These are phyloP conservation scores for Medicago lupulina DNA, from an alignment of 306 rosid species.

Conservation along the genomic window DNA sequence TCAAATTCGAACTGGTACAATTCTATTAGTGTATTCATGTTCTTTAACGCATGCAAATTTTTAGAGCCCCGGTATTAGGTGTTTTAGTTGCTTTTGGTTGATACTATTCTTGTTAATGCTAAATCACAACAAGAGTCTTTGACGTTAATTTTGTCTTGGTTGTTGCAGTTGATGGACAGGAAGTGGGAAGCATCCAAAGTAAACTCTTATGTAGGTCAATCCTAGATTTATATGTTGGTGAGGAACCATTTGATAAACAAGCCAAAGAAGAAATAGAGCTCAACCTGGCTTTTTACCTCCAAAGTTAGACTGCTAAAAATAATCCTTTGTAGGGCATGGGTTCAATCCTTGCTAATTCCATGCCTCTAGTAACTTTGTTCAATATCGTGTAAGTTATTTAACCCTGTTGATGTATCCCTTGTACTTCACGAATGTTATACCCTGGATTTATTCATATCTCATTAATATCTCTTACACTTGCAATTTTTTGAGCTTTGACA, in stretches of 20 bases:
- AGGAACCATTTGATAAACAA: constrained; percentile 83
- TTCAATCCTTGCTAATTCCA: constrained; percentile 21
- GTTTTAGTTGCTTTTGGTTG: neutral
- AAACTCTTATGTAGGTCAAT: constrained; percentile 74
- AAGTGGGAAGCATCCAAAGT: constrained; percentile 92
- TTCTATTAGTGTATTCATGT: no score
- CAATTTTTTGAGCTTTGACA: neutral
- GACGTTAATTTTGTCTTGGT: constrained; percentile 15
- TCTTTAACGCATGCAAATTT: neutral
- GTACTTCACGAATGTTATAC: constrained; percentile 12
- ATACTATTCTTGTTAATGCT: neutral
- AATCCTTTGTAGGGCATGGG: constrained; percentile 19
- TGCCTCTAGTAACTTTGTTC: constrained; percentile 19
- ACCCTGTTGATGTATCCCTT: constrained; percentile 21
- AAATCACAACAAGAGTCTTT: constrained; percentile 23
- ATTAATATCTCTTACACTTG: neutral
- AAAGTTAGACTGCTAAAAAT: constrained; percentile 39
- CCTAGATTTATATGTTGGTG: constrained; percentile 85
- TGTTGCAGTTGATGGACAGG: constrained; percentile 86
- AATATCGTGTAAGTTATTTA: constrained; percentile 1
- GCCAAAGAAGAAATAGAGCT: constrained; percentile 83
- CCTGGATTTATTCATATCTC: constrained; percentile 15
- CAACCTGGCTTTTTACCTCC: constrained; percentile 61
- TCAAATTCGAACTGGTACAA: no score
- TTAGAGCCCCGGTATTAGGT: neutral